Base-by-base conservation (phyloP, 768 basidiomycete species). In the Phylloporus scabripes region DNA sequence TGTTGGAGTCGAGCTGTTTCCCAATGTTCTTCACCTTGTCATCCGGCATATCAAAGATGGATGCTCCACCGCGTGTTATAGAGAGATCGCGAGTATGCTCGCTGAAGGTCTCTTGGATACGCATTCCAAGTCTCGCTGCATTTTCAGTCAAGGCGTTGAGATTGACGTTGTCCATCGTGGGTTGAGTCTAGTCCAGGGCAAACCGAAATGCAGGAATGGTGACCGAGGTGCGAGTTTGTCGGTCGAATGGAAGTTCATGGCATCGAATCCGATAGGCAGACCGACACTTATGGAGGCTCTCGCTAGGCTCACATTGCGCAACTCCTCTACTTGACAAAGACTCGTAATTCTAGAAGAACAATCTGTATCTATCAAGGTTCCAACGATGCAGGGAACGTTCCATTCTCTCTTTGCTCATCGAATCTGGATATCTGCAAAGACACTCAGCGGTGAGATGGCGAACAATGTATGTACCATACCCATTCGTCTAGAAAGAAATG, bases 381-480 rank as follows among this genome's bases (percentile, higher is more conserved):
- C 61, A 96, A 73, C 11, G 90, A 91, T 10, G 90, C 88, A 29
- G 92, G 90, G 82, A 96, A 96, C 18, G 87, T 87, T 50, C 90
- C 92, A 56, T 70, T 83, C 67, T 98, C 93, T 67, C 94, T 82
- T 71, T 97, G 92, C 48, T 95, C 94, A 65, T 99, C 94, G 75
- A 86, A 98, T 73, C 85, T 91, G 60, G 74, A 64, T 66, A 86
- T 83, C 95, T 92, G 64, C 14, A 38, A 48, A 44, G 40, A 28
- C 12, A 39, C 23, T 53, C 42, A 54, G 21, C 1, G 2, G 23
- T 24, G 18, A 15, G 24, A 37, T 18, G 42, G 2, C 14, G 4
- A 17, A 42, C n/a, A 18, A 36, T 5, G 11, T 20, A 26, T 40
- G 36, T 28, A 40, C 53, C 72, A 63, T 67, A 94, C 92, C 93